Percentiles rank a stretch among this genome's conserved stretches.
These are phyloP conservation scores for Neopestalotiopsis sp. DNA, from an alignment of 2,329 filamentous ascomycete genomes.

Conservation along the genomic window DNA sequence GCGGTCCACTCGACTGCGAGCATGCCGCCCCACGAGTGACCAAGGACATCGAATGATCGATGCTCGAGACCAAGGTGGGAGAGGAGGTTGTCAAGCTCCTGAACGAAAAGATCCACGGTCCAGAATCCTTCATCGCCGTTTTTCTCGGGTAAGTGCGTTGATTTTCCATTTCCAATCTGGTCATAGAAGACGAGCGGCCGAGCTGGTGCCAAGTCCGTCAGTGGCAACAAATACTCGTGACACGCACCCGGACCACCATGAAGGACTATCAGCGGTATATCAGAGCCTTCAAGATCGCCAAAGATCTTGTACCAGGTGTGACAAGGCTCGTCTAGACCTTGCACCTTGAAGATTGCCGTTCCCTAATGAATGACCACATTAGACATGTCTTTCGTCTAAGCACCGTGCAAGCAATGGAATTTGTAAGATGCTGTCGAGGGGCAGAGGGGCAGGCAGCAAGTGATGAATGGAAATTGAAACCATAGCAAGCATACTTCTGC, in stretches of 20 bases:
- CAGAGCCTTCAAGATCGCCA: slow-evolving; percentile 25
- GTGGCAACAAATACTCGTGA: slow-evolving; percentile 47
- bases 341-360: neutral
- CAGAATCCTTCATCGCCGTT: slow-evolving; percentile 46
- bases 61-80: slow-evolving; percentile 43
- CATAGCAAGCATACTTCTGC: no score
- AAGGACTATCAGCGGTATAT: slow-evolving; percentile 28
- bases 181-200: slow-evolving; percentile 58
- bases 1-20: slow-evolving; percentile 49
- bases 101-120: slow-evolving; percentile 51
- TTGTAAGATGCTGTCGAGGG: no score
- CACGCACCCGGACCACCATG: slow-evolving; percentile 43
- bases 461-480: no score
- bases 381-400: no score
- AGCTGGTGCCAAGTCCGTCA: slow-evolving; percentile 38
- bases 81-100: slow-evolving; percentile 55
- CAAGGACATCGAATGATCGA: slow-evolving; percentile 46
- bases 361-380: neutral
- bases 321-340: slow-evolving; percentile 16
- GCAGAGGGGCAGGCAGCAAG: no score
- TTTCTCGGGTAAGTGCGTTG: slow-evolving; percentile 53
- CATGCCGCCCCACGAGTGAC: slow-evolving; percentile 61
- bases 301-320: slow-evolving; percentile 31
- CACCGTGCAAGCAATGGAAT: no score
- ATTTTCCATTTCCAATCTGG: slow-evolving; percentile 56